Conservation (phyloP, 1,139 yeast genomes). For the Scheffersomyces lignicola region DNA sequence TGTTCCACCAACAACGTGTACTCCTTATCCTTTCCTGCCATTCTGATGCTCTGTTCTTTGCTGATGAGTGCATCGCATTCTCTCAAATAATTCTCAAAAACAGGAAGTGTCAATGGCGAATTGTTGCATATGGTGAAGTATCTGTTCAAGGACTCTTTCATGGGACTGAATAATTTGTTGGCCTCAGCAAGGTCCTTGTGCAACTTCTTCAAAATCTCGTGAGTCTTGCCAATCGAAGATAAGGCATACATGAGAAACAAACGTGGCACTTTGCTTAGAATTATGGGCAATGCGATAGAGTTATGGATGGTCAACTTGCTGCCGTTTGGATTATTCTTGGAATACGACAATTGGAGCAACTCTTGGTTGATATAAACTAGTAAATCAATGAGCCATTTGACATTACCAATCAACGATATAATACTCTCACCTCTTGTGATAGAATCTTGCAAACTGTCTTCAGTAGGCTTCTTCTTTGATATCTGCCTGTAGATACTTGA, state of each 20-base stretch:
- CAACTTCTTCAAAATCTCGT: conserved; percentile 53
- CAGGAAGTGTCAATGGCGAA: conserved; percentile 57
- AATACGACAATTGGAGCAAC: conserved; percentile 41
- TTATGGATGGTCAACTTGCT: conserved; percentile 28
- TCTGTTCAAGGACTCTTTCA: conserved; percentile 54
- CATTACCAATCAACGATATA: conserved; percentile 64
- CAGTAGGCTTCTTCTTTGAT: conserved; percentile 49
- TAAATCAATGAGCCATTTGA: conserved; percentile 79
- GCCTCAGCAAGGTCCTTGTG: conserved; percentile 43
- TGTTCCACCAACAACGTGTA: conserved; percentile 57
- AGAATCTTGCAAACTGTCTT: conserved; percentile 55
- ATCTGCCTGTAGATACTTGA: conserved; percentile 60
- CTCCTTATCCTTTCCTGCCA: conserved; percentile 29
- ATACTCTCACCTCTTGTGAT: conserved; percentile 58
- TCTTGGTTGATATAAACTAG: conserved; percentile 70
- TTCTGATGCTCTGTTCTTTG: conserved; percentile 26
- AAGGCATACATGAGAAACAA: conserved; percentile 68
- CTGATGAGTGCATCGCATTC: conserved; percentile 45
- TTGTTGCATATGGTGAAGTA: conserved; percentile 53
- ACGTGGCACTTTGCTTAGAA: conserved; percentile 70
- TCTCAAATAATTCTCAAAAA: conserved; percentile 62
- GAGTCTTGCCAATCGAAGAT: conserved; percentile 67
- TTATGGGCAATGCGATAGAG: conserved; percentile 49
- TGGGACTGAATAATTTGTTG: conserved; percentile 48
- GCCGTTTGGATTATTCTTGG: conserved; percentile 18